These are phyloP conservation scores for Nyctanthes arbortristis DNA, from an alignment of 257 asterid species.

Conservation along the genomic window DNA sequence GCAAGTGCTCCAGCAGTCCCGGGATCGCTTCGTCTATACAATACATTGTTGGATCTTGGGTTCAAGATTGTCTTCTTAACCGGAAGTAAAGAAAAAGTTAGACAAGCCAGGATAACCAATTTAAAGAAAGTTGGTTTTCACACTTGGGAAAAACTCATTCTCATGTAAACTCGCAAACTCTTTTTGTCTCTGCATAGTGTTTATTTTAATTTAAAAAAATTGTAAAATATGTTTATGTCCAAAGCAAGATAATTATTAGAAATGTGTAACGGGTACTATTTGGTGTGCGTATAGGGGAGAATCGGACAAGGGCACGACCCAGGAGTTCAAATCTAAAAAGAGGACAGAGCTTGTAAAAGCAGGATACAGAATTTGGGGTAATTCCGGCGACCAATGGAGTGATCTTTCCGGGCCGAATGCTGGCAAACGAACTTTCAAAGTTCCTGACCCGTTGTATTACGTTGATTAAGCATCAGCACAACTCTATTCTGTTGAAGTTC, in stretches of 20 bases:
- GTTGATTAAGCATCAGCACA: slow-evolving; percentile 17
- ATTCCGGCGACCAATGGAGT: slow-evolving; percentile 76
- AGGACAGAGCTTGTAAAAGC: slow-evolving; percentile 36
- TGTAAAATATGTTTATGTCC: no score
- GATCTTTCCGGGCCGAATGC: slow-evolving; percentile 47
- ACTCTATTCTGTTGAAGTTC: no score
- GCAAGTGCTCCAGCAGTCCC: slow-evolving; percentile 50
- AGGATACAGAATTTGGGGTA: slow-evolving; percentile 60
- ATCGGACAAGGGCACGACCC: slow-evolving; percentile 25
- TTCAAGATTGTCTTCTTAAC: slow-evolving; percentile 36
- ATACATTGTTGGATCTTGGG: slow-evolving; percentile 28
- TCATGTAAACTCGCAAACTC: slow-evolving; percentile 36
- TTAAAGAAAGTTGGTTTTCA: slow-evolving; percentile 44
- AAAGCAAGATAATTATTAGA: no score
- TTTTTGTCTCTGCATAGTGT: background rate
- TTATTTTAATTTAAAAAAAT: background rate
- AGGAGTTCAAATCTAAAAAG: slow-evolving; percentile 31
- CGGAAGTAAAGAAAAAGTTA: slow-evolving; percentile 34
- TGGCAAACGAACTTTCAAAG: slow-evolving; percentile 56
- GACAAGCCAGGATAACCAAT: slow-evolving; percentile 26
- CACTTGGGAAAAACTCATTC: slow-evolving; percentile 45
- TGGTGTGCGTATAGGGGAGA: slow-evolving; percentile 35
- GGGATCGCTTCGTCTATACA: slow-evolving; percentile 33
- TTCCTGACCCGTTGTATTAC: slow-evolving; percentile 70
- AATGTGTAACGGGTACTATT: no score